Conservation (phyloP, 2,329 filamentous ascomycete species). For the Alternaria novae-zelandiae region DNA sequence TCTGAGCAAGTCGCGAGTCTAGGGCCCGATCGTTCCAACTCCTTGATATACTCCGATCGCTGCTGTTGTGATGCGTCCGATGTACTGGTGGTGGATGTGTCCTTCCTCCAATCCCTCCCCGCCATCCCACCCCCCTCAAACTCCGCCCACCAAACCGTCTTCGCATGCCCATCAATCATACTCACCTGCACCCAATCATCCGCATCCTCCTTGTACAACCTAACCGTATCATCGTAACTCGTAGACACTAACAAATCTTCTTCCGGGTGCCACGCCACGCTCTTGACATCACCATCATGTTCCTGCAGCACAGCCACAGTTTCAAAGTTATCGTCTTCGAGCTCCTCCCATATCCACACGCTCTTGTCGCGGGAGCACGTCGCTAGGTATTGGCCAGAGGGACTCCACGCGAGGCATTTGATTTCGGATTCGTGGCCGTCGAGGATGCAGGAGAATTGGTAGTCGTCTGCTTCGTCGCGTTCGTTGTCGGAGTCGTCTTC, state of each 20-base stretch:
- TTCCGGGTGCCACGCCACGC: slow-evolving; percentile 87
- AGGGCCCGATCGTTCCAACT: slow-evolving; percentile 53
- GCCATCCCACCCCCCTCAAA: slow-evolving; percentile 59
- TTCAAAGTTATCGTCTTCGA: slow-evolving; percentile 95
- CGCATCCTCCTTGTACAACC: slow-evolving; percentile 86
- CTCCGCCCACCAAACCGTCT: slow-evolving; percentile 89
- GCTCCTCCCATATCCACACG: slow-evolving; percentile 98
- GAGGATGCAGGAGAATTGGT: slow-evolving; percentile 89
- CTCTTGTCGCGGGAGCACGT: slow-evolving; percentile 92
- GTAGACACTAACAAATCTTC: slow-evolving; percentile 64
- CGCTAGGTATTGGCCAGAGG: slow-evolving; percentile 78
- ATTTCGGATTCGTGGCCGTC: slow-evolving; percentile 97
- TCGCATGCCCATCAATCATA: slow-evolving; percentile 77
- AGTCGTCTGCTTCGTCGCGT: slow-evolving; percentile 76
- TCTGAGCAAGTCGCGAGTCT: slow-evolving; percentile 85
- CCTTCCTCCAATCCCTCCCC: slow-evolving; percentile 30
- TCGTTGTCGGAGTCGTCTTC: slow-evolving; percentile 46
- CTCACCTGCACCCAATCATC: slow-evolving; percentile 95
- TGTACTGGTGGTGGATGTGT: background rate
- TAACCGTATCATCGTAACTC: slow-evolving; percentile 93
- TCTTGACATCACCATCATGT: slow-evolving; percentile 95
- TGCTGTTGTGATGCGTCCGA: slow-evolving; percentile 41
- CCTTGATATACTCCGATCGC: slow-evolving; percentile 40
- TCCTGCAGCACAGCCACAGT: slow-evolving; percentile 94
- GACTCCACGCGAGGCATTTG: slow-evolving; percentile 77